Evolutionary conservation across 352 stramenopile species (phyloP).

Genomic region (Pythium periplocum): DNA sequence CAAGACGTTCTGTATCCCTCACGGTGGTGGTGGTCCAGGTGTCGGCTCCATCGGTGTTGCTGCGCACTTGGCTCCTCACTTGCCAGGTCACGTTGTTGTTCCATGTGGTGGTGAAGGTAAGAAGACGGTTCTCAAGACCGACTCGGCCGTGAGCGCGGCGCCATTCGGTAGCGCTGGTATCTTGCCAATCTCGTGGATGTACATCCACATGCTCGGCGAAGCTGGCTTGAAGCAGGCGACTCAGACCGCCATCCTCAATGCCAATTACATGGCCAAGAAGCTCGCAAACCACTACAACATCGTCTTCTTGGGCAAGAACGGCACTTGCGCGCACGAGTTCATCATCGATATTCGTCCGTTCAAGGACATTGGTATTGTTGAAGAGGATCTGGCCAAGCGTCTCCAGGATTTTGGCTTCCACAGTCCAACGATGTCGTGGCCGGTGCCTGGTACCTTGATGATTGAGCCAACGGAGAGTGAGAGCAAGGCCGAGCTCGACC

Average conservation of each 20-base stretch:
- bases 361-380: conserved; percentile 94
- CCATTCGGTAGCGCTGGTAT: conserved; percentile 98
- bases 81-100: conserved; percentile 93
- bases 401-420: conserved; percentile 99
- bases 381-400: conserved; percentile 98
- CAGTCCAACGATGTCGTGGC: conserved; percentile 99
- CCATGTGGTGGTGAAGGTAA: conserved; percentile 76
- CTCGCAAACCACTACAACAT: conserved; percentile 95
- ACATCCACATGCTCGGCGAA: conserved; percentile 99
- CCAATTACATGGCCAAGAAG: conserved; percentile 99
- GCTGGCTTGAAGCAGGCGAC: conserved; percentile 93
- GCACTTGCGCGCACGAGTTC: conserved; percentile 99
- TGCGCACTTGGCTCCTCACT: conserved; percentile 92
- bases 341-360: conserved; percentile 98
- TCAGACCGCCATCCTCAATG: conserved; percentile 97
- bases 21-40: conserved; percentile 96
- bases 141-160: conserved; percentile 89
- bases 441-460: conserved; percentile 98
- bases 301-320: conserved; percentile 95
- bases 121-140: conserved; percentile 66
- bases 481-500: conserved; percentile 97
- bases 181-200: conserved; percentile 99
- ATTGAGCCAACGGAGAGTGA: conserved; percentile 99
- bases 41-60: conserved; percentile 91
- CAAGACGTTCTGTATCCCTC: conserved; percentile 99